Base-by-base conservation (phyloP, 768 basidiomycete genomes). In the Xerocomellus dryophilus region DNA sequence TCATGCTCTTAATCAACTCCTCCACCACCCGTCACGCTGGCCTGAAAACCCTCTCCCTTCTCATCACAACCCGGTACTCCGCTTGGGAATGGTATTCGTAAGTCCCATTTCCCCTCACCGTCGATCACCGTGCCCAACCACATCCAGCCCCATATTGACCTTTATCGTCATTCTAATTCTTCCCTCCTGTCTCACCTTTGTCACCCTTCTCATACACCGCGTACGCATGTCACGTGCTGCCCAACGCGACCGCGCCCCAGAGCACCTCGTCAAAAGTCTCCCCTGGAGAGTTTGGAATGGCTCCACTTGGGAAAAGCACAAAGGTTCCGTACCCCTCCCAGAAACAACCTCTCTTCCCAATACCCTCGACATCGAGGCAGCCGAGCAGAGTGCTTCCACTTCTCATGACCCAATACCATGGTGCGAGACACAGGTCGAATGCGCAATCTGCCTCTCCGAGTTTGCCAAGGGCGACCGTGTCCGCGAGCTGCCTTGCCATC, bases 21-120 rank as follows among this genome's bases (percentile, higher is more conserved):
- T 90, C 88, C 35, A 91, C 90, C 54, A 87, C 88, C 4, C 87
- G 89, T 20, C 88, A 92, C 63, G 84, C 85, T 35, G 90, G 88
- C 39, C 63, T 91, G 45, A 80, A 76, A 40, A 92, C 90, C 0
- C 78, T 93, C 27, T 88, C 88, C 2, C 73, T 93, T 23, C 75
- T 87, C 53, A 86, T 93, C 62, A 88, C 82, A 14, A 84, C 86
- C 5, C 87, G 90, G 58, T 88, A 86, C 64, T 86, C 88, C 14
- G 82, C 86, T 40, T 94, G 91, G 86, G 90, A 93, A 65, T 95
- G 93, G 91, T 93, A 92, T 66, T 92, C 89, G 90, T 92, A 62
- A 60, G 84, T 51, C 36, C 32, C 43, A 20, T 41, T 41, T 20
- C 41, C 45, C 23, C 60, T 45, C 54, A 34, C 17, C 21, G n/a